A percentile compares a stretch with the other conserved stretches of the same genome.
phyloP scores from a whole-genome alignment of 108 stramenopile genomes.

The Aurantiochytrium sp. region DNA sequence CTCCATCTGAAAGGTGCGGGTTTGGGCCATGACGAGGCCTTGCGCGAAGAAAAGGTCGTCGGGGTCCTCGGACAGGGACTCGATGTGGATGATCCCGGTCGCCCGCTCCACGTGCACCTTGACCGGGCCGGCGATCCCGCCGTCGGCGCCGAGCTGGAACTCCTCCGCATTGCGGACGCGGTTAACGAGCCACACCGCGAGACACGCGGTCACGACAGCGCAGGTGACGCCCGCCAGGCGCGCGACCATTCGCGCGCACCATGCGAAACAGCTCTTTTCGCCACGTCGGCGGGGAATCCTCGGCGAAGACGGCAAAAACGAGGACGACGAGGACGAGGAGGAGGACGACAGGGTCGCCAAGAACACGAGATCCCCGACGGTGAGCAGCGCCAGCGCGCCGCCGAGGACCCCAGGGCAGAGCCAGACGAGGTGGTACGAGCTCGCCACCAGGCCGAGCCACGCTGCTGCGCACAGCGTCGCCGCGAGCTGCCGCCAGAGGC shows the following conservation, averaged over 20 bases:
- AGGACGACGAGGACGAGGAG: too few relatives aligned
- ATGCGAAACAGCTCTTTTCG: too few relatives aligned
- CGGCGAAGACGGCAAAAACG: too few relatives aligned
- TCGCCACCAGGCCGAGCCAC: too few relatives aligned
- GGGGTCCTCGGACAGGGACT: neutral
- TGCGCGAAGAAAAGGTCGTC: neutral
- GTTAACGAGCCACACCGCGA: neutral
- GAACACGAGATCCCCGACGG: too few relatives aligned
- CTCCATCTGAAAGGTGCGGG: constrained; percentile 20
- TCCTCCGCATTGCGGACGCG: neutral
- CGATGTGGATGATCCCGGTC: neutral
- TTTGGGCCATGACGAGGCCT: neutral
- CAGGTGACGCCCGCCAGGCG: neutral
- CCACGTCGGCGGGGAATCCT: too few relatives aligned
- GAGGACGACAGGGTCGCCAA: too few relatives aligned
- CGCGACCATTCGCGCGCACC: neutral
- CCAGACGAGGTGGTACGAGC: too few relatives aligned
- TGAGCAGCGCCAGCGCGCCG: too few relatives aligned
- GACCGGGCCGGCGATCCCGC: neutral
- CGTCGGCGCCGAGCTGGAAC: neutral
- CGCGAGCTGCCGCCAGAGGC: too few relatives aligned
- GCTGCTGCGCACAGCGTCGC: too few relatives aligned
- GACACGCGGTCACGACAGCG: neutral
- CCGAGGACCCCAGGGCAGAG: too few relatives aligned
- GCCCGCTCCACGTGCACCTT: neutral